Evolutionary conservation across 345 rosid genomes (phyloP), one percentile per base, ranked within the genome.

Genomic region (Murraya paniculata): DNA sequence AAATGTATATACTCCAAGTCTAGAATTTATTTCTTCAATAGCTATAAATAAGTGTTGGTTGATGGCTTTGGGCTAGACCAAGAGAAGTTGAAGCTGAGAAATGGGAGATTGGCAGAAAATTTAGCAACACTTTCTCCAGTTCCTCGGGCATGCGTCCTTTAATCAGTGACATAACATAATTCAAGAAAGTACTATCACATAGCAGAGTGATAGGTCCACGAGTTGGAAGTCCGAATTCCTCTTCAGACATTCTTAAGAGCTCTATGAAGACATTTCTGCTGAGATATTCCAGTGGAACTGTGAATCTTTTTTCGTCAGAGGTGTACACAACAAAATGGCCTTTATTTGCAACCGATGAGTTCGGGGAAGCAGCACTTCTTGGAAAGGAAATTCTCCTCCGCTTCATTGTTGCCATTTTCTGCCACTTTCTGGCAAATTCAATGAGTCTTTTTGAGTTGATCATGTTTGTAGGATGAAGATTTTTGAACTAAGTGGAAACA

Each of bases 261-360:
- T 73, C 78, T 2, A n/a, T 4, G 30, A 75, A 68, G 33, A 74
- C 59, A 19, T 14, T 48, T 39, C 24, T 74, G 67, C 45, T 33
- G 22, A 83, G 86, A 77, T 72, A 73, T 27, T 62, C 35, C 50
- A 81, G 36, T 4, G 85, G 83, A 56, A 86, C 18, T 39, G 50
- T 11, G 25, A 81, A 77, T n/a, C 77, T 60, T 3, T 61, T 61
- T 10, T 31, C 30, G 1, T 82, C 84, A 18, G 5, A 55, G 6
- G 84, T 70, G 60, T 78, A 80, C n/a, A 80, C 78, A 11, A 80
- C 71, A 38, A 84, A 81, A 71, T 58, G 78, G 21, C 84, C 86
- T 71, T 84, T 81, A 48, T 69, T 57, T 10, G 73, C 65, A 14
- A 65, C 48, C 28, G 24, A 30, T 31, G 69, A 65, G 35, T 2